phyloP scores from a whole-genome alignment of 2,329 filamentous ascomycete genomes.

The Arthrobotrys pseudoclavata region DNA sequence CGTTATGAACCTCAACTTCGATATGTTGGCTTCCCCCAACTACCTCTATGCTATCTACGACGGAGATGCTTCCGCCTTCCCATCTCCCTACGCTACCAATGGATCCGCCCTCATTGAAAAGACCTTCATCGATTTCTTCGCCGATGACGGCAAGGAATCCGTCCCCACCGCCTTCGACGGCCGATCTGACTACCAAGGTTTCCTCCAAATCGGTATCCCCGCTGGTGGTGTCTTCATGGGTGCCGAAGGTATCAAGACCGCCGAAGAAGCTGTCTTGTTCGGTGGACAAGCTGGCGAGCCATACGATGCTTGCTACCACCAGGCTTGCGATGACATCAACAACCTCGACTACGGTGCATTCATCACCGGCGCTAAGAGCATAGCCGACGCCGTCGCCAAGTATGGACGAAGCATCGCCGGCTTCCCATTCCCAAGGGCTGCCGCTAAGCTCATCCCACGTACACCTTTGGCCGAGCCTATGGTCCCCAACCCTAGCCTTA shows the following conservation, averaged over 20 bases:
- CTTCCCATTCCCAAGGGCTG: conserved; percentile 69
- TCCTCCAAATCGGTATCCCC: conserved; percentile 72
- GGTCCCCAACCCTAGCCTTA: conserved; percentile 50
- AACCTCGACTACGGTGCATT: conserved; percentile 63
- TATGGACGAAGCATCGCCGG: conserved; percentile 76
- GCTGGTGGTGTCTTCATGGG: conserved; percentile 74
- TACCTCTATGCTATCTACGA: conserved; percentile 69
- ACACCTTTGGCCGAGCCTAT: conserved; percentile 19
- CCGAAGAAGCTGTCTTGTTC: conserved; percentile 70
- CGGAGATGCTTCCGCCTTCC: conserved; percentile 72
- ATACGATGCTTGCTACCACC: conserved; percentile 60
- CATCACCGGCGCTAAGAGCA: conserved; percentile 67
- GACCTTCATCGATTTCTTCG: conserved; percentile 71
- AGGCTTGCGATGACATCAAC: conserved; percentile 54
- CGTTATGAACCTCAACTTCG: conserved; percentile 78
- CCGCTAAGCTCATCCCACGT: conserved; percentile 46
- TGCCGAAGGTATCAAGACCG: conserved; percentile 73
- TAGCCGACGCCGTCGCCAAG: conserved; percentile 79
- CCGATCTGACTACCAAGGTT: conserved; percentile 74
- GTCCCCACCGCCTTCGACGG: conserved; percentile 71
- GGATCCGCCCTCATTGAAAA: conserved; percentile 72
- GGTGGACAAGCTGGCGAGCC: conserved; percentile 70
- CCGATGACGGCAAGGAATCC: conserved; percentile 67
- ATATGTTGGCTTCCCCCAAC: conserved; percentile 78
- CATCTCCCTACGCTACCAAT: conserved; percentile 69